Percentiles rank a stretch among this genome's conserved stretches.
These are phyloP conservation scores for Sugiyamaella chiloensis DNA, from an alignment of 805 yeast species.

Conservation along the genomic window DNA sequence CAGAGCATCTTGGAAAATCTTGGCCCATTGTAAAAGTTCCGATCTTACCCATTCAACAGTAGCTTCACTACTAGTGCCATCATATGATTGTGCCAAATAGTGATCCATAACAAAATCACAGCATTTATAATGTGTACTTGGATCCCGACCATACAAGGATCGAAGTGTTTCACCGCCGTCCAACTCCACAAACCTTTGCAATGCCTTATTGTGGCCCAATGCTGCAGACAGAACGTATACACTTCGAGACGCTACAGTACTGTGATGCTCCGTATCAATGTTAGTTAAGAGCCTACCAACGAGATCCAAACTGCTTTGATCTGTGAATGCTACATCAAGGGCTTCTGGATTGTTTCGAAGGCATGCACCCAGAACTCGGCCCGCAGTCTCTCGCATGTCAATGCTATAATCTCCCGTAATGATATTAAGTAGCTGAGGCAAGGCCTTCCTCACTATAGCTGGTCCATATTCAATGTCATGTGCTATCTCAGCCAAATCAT, in stretches of 20 bases:
- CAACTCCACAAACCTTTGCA: conserved; percentile 15
- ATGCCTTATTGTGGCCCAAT: conserved; percentile 21
- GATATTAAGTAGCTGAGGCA: conserved; percentile 22
- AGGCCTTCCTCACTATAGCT: conserved; percentile 36
- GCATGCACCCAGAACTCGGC: conserved; percentile 62
- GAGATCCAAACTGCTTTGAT: background rate
- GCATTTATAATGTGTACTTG: conserved; percentile 9
- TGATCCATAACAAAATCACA: conserved; percentile 8
- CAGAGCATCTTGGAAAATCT: conserved; percentile 12
- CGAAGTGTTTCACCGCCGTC: conserved; percentile 6
- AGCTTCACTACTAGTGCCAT: background rate
- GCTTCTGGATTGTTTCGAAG: conserved; percentile 75
- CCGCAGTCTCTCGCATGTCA: conserved; percentile 45
- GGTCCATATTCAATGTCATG: conserved; percentile 61
- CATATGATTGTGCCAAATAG: background rate
- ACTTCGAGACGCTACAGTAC: conserved; percentile 19
- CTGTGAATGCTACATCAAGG: conserved; percentile 11
- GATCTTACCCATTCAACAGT: conserved; percentile 5
- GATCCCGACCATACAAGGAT: background rate
- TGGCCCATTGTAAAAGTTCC: conserved; percentile 3
- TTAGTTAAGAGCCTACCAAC: conserved; percentile 4
- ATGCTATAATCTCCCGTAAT: conserved; percentile 13
- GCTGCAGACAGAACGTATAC: conserved; percentile 27
- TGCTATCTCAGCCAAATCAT: conserved; percentile 49
- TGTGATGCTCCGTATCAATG: conserved; percentile 19